Evolutionary conservation across 2,329 filamentous ascomycete genomes (phyloP).

Genomic region (Lasiodiplodia citricola): DNA sequence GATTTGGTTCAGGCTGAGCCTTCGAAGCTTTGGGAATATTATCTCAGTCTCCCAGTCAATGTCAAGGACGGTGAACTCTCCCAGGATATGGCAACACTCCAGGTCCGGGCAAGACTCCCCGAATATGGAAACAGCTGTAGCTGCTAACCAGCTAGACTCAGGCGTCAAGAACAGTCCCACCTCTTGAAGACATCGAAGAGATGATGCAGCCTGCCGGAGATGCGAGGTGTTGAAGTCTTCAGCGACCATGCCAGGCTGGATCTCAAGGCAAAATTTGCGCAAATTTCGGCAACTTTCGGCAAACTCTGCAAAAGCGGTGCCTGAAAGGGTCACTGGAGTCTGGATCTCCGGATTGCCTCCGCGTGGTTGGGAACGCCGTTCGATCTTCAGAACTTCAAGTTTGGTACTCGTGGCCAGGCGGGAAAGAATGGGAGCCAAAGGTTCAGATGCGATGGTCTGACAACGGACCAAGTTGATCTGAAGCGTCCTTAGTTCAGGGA

Average conservation of each 20-base stretch:
- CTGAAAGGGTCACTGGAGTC: slow-evolving; percentile 5
- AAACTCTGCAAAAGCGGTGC: slow-evolving; percentile 4
- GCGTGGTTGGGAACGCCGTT: not conserved
- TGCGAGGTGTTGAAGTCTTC: not conserved
- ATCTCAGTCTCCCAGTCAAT: slow-evolving; percentile 11
- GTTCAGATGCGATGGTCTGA: not conserved
- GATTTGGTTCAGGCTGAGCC: slow-evolving; percentile 15
- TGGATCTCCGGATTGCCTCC: not conserved
- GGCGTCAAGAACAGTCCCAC: slow-evolving; percentile 1
- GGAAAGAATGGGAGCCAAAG: slow-evolving; percentile 1
- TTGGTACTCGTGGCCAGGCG: not conserved
- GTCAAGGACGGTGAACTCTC: slow-evolving; percentile 7
- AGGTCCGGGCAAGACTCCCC: not conserved
- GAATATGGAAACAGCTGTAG: slow-evolving; percentile 1
- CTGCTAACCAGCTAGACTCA: not conserved
- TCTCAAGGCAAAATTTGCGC: not conserved
- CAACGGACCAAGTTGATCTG: not conserved
- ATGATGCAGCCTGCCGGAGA: not conserved
- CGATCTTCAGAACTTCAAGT: not conserved
- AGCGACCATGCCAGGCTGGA: slow-evolving; percentile 8
- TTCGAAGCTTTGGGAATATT: slow-evolving; percentile 6
- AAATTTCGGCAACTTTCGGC: not conserved
- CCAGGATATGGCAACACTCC: slow-evolving; percentile 10
- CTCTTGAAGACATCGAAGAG: not conserved
- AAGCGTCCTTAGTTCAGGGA: slow-evolving; percentile 6